Conservation (phyloP, 257 asterid species). For the Solanum ossicruentum region DNA sequence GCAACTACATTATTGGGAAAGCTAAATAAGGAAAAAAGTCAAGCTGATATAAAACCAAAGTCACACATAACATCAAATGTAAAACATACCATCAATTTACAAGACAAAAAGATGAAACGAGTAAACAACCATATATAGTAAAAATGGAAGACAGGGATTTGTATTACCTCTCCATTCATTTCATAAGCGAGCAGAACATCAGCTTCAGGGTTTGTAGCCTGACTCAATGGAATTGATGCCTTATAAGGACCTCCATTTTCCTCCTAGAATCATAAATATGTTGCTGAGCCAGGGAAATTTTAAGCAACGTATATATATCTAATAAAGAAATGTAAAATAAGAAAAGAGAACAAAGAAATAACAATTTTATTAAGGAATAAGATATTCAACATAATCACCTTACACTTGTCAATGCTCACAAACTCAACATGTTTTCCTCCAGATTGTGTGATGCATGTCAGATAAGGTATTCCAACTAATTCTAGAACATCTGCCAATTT, state of each 20-base stretch:
- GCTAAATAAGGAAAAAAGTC: neutral
- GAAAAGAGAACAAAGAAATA: neutral
- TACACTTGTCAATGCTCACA: constrained; percentile 94
- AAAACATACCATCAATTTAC: neutral
- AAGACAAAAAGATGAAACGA: neutral
- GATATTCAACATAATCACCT: constrained; percentile 34
- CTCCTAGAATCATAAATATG: constrained; percentile 36
- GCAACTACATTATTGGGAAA: neutral
- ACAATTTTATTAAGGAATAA: neutral
- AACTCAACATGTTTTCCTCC: constrained; percentile 92
- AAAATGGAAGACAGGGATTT: neutral
- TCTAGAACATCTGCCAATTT: constrained; percentile 87
- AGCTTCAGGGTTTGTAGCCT: constrained; percentile 87
- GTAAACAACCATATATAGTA: neutral
- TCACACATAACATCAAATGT: neutral
- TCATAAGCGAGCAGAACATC: constrained; percentile 94
- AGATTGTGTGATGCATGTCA: constrained; percentile 37
- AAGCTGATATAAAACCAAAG: neutral
- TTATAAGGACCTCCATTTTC: constrained; percentile 97
- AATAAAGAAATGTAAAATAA: neutral
- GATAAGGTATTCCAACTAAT: constrained; percentile 65
- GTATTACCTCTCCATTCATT: constrained; percentile 90
- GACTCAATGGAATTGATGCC: constrained; percentile 82
- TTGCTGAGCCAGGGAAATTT: neutral
- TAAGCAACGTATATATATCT: neutral